Percentiles rank a stretch among this genome's conserved stretches.
These are phyloP conservation scores for Aspergillus affinis DNA, from an alignment of 495 filamentous ascomycete species.

Conservation along the genomic window DNA sequence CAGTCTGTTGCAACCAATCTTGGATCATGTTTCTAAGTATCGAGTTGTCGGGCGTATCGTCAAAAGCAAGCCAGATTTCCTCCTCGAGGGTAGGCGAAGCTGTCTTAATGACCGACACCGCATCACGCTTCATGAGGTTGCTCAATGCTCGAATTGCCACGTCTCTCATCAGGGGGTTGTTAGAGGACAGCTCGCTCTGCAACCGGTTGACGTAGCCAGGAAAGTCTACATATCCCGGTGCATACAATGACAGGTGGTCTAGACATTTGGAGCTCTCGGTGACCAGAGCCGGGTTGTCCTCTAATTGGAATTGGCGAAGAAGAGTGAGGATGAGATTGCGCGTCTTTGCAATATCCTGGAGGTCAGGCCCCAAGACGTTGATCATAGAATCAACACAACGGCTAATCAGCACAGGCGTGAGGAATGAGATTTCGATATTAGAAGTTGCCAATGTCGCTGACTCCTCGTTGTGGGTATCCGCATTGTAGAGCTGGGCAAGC, in stretches of 20 bases:
- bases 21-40: conserved; percentile 78
- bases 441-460: conserved; percentile 74
- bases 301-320: conserved; percentile 76
- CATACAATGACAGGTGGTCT: conserved; percentile 92
- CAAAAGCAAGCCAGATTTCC: conserved; percentile 85
- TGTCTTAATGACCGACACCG: conserved; percentile 69
- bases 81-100: conserved; percentile 81
- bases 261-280: conserved; percentile 78
- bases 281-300: conserved; percentile 70
- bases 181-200: conserved; percentile 72
- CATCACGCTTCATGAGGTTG: conserved; percentile 91
- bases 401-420: conserved; percentile 78
- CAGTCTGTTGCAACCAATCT: conserved; percentile 89
- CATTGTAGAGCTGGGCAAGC: conserved; percentile 86
- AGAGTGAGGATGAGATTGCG: conserved; percentile 88
- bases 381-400: conserved; percentile 91
- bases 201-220: conserved; percentile 76
- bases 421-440: conserved; percentile 80
- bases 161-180: conserved; percentile 64
- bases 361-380: conserved; percentile 91
- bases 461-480: conserved; percentile 88
- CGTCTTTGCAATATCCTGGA: conserved; percentile 91
- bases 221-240: conserved; percentile 82
- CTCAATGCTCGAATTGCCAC: conserved; percentile 86
- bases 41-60: conserved; percentile 69